Evolutionary conservation across 1,139 yeast genomes (phyloP).

Genomic region (Candida sp.): DNA sequence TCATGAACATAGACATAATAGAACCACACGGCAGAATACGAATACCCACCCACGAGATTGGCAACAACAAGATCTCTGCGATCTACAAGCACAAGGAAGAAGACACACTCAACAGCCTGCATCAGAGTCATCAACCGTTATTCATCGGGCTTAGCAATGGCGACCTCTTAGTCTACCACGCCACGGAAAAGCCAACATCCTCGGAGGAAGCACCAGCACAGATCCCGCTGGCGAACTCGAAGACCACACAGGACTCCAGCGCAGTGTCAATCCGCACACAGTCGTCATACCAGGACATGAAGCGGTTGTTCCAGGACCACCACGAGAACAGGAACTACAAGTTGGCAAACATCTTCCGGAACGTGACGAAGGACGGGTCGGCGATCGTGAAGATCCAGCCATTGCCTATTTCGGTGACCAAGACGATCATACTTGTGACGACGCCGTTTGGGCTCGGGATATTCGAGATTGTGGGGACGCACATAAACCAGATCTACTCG

Average conservation of each 20-base stretch:
- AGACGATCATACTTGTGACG: slow-evolving; percentile 31
- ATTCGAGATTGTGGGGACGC: slow-evolving; percentile 39
- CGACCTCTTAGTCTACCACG: slow-evolving; percentile 29
- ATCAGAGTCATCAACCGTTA: slow-evolving; percentile 21
- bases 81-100: slow-evolving; percentile 14
- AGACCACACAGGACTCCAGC: neutral
- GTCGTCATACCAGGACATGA: slow-evolving; percentile 30
- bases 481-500: slow-evolving; percentile 34
- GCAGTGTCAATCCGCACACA: slow-evolving; percentile 13
- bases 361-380: slow-evolving; percentile 24
- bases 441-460: slow-evolving; percentile 29
- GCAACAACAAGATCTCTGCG: slow-evolving; percentile 25
- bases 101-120: neutral
- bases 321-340: slow-evolving; percentile 7
- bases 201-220: neutral
- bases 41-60: slow-evolving; percentile 19
- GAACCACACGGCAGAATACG: slow-evolving; percentile 34
- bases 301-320: slow-evolving; percentile 13
- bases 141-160: slow-evolving; percentile 44
- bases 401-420: slow-evolving; percentile 21
- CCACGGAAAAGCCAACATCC: neutral
- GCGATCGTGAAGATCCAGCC: slow-evolving; percentile 23
- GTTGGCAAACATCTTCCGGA: slow-evolving; percentile 20
- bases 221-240: neutral
- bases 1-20: slow-evolving; percentile 35